Percentiles rank a stretch among this genome's conserved stretches.
Conservation (phyloP, 257 asterid species). For the Solanum virginianum region DNA sequence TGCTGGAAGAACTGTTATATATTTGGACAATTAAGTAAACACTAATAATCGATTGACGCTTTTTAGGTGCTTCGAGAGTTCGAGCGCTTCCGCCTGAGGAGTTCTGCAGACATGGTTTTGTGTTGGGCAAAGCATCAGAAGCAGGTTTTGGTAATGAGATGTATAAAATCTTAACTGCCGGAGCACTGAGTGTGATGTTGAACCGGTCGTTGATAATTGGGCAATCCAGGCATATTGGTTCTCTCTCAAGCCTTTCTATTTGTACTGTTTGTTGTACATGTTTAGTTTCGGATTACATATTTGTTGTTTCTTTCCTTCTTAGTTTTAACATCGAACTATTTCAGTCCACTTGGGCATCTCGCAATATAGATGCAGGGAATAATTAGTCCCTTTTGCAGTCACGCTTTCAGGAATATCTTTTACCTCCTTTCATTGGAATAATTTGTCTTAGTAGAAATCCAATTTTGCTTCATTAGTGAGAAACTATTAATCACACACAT, state of each 20-base stretch:
- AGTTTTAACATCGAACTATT: not conserved
- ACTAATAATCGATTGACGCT: not conserved
- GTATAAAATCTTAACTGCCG: slow-evolving; percentile 89
- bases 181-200: slow-evolving; percentile 93
- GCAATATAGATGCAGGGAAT: not conserved
- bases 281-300: slow-evolving; percentile 10
- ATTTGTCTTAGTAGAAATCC: not conserved
- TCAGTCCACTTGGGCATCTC: not conserved
- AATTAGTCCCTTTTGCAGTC: not conserved
- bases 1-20: not conserved
- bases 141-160: slow-evolving; percentile 96
- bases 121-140: slow-evolving; percentile 91
- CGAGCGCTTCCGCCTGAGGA: slow-evolving; percentile 56
- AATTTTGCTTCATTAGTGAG: not conserved
- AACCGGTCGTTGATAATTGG: slow-evolving; percentile 97
- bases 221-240: slow-evolving; percentile 99
- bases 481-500: not conserved
- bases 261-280: slow-evolving; percentile 10
- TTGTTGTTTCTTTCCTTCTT: not conserved
- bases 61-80: slow-evolving; percentile 64
- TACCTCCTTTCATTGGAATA: not conserved
- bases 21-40: not conserved
- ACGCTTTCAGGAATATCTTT: not conserved
- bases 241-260: slow-evolving; percentile 69
- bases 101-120: slow-evolving; percentile 90